A percentile compares a stretch with the other conserved stretches of the same genome.
Evolutionary conservation across 305 asterid species (phyloP).

Genomic region (Solanum hybrid): DNA sequence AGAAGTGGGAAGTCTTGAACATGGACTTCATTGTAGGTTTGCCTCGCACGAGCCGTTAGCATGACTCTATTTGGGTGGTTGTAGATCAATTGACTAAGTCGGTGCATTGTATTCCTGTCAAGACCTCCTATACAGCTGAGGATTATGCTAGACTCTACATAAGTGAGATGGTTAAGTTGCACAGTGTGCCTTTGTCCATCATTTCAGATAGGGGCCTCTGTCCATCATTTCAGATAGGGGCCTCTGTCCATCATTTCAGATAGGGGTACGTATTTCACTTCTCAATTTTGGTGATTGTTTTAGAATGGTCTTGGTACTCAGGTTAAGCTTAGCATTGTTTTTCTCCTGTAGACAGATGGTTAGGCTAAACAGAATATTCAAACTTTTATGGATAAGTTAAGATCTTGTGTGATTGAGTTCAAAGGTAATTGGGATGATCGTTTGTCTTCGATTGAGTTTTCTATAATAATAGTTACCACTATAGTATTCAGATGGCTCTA

Average conservation of each 20-base stretch:
- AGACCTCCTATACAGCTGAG: not conserved
- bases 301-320: not conserved
- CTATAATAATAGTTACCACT: too few relatives aligned
- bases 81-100: not conserved
- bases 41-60: too few relatives aligned
- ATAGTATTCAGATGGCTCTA: not conserved
- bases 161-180: not conserved
- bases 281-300: not conserved
- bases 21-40: not conserved
- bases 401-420: not conserved
- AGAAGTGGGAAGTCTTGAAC: not conserved
- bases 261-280: not conserved
- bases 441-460: too few relatives aligned
- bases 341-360: not conserved
- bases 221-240: not conserved
- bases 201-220: not conserved
- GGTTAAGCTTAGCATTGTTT: not conserved
- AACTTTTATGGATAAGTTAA: not conserved
- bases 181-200: not conserved
- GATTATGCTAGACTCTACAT: not conserved
- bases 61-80: not conserved
- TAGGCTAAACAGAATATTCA: not conserved
- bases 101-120: not conserved
- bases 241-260: not conserved
- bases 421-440: not conserved